Evolutionary conservation across 2,329 filamentous ascomycete species (phyloP), one percentile per base, ranked within the genome.

Genomic region (Colletotrichum nymphaeae): DNA sequence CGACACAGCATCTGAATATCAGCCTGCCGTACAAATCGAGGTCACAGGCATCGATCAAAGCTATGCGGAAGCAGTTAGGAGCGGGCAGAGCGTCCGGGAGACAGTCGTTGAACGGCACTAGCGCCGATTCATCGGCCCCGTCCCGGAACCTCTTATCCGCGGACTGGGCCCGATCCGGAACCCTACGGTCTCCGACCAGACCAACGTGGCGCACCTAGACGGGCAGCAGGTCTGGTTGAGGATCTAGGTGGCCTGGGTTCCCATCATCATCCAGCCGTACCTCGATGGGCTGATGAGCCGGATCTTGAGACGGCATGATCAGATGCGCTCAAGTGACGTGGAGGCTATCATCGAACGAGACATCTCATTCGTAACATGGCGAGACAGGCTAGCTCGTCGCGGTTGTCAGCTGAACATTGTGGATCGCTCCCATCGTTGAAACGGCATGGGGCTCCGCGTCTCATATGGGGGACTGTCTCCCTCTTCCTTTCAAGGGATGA

Each of bases 111-210:
- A 35, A 42, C 3, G 60, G 6, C 42, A 19, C 28, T 35, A 22
- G 37, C 37, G 37, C 32, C 35, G 37, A 32, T 49, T 52, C 5
- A 19, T 42, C 49, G 57, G 64, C 24, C 42, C 64, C 28, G 24
- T 24, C 28, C 57, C 35, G 49, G 42, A 19, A n/a, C 19, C 42
- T 49, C 26, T 16, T 42, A 37, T 63, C 49, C 58, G 37, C 49
- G 32, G 37, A 32, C 64, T 49, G 42, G 24, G 32, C 64, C 49
- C 49, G 56, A 16, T 58, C 49, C 28, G 28, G 24, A 19, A 35
- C 57, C 64, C 69, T 52, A 67, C 58, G n/a, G 52, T 37, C 49
- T 49, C 63, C 55, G 14, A 42, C 30, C 53, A 64, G 7, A 42
- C 59, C 59, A 53, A 66, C 63, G 53, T 59, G 66, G 58, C 55